Conservation (phyloP, 1,139 yeast species). For the Torulaspora pretoriensis region DNA sequence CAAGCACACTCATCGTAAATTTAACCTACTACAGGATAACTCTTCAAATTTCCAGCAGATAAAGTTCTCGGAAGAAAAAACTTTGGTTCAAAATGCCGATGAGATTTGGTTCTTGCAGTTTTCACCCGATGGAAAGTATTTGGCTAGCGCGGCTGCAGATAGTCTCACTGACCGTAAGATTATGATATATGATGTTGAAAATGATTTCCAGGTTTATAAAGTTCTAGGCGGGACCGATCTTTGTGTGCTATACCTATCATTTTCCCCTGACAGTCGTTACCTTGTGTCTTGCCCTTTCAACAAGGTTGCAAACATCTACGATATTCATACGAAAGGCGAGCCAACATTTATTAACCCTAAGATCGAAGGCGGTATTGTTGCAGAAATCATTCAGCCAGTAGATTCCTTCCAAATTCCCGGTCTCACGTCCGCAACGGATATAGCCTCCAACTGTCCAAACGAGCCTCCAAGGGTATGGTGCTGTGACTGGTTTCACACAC, state of each 20-base stretch:
- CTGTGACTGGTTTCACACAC: conserved; percentile 65
- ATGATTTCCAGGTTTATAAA: conserved; percentile 46
- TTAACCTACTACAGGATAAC: conserved; percentile 32
- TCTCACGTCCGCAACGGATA: conserved; percentile 5
- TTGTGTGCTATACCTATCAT: conserved; percentile 60
- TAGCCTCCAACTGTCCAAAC: conserved; percentile 37
- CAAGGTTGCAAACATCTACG: conserved; percentile 64
- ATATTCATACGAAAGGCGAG: conserved; percentile 41
- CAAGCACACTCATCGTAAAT: conserved; percentile 5
- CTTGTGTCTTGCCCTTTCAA: conserved; percentile 68
- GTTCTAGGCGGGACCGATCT: conserved; percentile 47
- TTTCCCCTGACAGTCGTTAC: conserved; percentile 71
- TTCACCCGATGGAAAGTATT: conserved; percentile 67
- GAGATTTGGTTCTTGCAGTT: conserved; percentile 85
- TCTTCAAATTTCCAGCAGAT: conserved; percentile 24
- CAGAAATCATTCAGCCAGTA: conserved; percentile 27
- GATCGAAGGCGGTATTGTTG: conserved; percentile 13
- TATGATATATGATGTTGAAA: conserved; percentile 60
- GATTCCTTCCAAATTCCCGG: conserved; percentile 26
- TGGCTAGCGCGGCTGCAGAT: conserved; percentile 77
- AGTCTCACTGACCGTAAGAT: conserved; percentile 43
- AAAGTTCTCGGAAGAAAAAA: conserved; percentile 34
- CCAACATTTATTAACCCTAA: conserved; percentile 20
- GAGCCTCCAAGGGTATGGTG: conserved; percentile 57
- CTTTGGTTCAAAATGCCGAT: conserved; percentile 53